Evolutionary conservation across 495 filamentous ascomycete species (phyloP).

Genomic region (Podospora anserina): DNA sequence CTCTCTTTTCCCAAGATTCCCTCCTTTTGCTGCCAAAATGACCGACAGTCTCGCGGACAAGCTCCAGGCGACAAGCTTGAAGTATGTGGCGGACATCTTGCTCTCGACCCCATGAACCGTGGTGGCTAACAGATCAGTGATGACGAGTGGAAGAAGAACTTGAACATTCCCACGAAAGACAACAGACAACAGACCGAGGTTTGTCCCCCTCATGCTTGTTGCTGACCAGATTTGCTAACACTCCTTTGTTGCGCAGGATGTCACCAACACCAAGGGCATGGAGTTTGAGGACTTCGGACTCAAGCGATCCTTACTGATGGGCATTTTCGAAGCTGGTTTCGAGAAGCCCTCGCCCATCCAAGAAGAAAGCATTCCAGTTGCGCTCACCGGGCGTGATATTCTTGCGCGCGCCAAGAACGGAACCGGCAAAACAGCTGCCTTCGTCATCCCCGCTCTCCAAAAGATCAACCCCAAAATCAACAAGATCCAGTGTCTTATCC

Average conservation of each 20-base stretch:
- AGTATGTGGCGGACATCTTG: slow-evolving; percentile 44
- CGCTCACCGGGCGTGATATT: slow-evolving; percentile 90
- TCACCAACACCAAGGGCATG: slow-evolving; percentile 92
- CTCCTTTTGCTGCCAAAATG: slow-evolving; percentile 34
- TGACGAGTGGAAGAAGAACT: slow-evolving; percentile 71
- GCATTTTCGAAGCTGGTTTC: slow-evolving; percentile 97
- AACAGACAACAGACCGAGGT: slow-evolving; percentile 92
- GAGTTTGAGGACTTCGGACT: slow-evolving; percentile 97
- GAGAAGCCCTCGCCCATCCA: slow-evolving; percentile 98
- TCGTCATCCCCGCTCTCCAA: slow-evolving; percentile 92
- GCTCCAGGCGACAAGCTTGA: slow-evolving; percentile 67
- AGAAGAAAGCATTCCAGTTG: slow-evolving; percentile 97
- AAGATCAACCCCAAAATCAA: slow-evolving; percentile 92
- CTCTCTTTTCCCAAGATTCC: background rate
- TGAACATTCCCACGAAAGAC: slow-evolving; percentile 80
- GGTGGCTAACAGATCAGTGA: slow-evolving; percentile 40
- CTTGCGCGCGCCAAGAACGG: slow-evolving; percentile 97
- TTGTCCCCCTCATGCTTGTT: slow-evolving; percentile 25
- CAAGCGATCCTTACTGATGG: slow-evolving; percentile 93
- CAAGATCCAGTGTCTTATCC: slow-evolving; percentile 92
- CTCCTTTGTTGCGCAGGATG: slow-evolving; percentile 60
- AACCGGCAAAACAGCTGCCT: slow-evolving; percentile 96
- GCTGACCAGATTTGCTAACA: background rate
- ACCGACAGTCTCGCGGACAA: slow-evolving; percentile 60
- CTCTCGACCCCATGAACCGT: slow-evolving; percentile 7